Conservation (phyloP, 1,284 basidiomycete species). For the Chondrostereum purpureum region DNA sequence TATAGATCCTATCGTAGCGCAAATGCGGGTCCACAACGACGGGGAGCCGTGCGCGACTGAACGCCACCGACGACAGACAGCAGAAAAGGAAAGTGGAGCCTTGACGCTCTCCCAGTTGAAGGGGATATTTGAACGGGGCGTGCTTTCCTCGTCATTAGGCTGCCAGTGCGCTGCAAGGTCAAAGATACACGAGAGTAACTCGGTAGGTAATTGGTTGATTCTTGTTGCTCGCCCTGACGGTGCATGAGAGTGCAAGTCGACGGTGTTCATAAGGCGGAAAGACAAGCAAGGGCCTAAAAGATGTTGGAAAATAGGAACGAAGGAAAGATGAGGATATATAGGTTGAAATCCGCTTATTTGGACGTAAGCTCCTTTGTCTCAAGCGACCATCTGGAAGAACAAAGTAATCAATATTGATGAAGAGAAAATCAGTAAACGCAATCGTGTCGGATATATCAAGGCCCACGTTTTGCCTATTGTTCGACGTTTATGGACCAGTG, state of each 20-base stretch:
- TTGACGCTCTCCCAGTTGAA: constrained; percentile 34
- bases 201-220: constrained; percentile 37
- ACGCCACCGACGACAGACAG: constrained; percentile 46
- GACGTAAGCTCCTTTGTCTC: constrained; percentile 18
- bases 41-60: constrained; percentile 38
- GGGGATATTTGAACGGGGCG: constrained; percentile 20
- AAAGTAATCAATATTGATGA: constrained; percentile 17
- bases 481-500: constrained; percentile 15
- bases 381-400: constrained; percentile 22
- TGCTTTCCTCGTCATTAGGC: constrained; percentile 12
- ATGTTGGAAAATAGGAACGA: neutral
- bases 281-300: neutral
- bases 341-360: neutral
- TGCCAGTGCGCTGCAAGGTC: constrained; percentile 28
- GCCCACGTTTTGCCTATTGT: constrained; percentile 29
- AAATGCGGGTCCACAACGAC: constrained; percentile 46
- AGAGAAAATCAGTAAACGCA: constrained; percentile 23
- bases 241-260: constrained; percentile 8
- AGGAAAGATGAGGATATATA: neutral
- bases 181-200: constrained; percentile 47
- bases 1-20: constrained; percentile 33
- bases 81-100: constrained; percentile 35
- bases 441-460: constrained; percentile 15
- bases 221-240: no score
- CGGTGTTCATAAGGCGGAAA: neutral